These are phyloP conservation scores for Saccharomyces pastorianus DNA, from an alignment of 1,139 yeast species.

Conservation along the genomic window DNA sequence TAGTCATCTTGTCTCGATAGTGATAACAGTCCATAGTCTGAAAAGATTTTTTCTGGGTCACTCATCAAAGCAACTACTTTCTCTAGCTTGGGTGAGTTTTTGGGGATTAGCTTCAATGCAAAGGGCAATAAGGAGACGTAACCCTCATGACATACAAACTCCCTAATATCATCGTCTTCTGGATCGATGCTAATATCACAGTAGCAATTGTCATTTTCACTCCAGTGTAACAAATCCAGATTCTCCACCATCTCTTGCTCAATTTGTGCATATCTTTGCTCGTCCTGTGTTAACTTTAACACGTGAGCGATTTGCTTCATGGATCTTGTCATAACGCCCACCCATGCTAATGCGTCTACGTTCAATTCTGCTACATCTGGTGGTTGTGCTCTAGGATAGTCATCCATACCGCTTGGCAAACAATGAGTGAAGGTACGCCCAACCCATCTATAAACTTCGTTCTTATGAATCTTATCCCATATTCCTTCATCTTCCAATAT, in stretches of 20 bases:
- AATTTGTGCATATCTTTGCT: conserved; percentile 41
- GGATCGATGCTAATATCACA: conserved; percentile 83
- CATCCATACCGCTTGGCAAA: conserved; percentile 90
- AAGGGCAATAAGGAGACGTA: conserved; percentile 84
- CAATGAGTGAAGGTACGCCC: conserved; percentile 84
- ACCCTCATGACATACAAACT: conserved; percentile 76
- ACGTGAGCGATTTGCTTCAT: conserved; percentile 66
- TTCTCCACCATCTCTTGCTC: conserved; percentile 54
- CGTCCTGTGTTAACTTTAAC: conserved; percentile 54
- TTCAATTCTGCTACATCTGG: conserved; percentile 87
- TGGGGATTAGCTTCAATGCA: conserved; percentile 58
- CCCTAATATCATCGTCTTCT: conserved; percentile 39
- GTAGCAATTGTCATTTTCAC: conserved; percentile 52
- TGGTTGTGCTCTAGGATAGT: conserved; percentile 77
- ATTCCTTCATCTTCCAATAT: conserved; percentile 21
- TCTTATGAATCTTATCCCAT: conserved; percentile 36
- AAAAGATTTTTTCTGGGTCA: conserved; percentile 71
- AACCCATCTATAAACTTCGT: conserved; percentile 84
- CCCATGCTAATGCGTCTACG: conserved; percentile 86
- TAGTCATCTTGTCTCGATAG: conserved; percentile 58
- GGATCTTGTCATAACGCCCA: conserved; percentile 83
- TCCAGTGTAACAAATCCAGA: conserved; percentile 76
- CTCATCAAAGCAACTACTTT: conserved; percentile 49
- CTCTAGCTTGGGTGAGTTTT: conserved; percentile 43
- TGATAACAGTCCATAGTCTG: conserved; percentile 73